Evolutionary conservation across 371 early-diverging fungal genomes (phyloP), one percentile per base, ranked within the genome.

Genomic region (Mortierella sp.): DNA sequence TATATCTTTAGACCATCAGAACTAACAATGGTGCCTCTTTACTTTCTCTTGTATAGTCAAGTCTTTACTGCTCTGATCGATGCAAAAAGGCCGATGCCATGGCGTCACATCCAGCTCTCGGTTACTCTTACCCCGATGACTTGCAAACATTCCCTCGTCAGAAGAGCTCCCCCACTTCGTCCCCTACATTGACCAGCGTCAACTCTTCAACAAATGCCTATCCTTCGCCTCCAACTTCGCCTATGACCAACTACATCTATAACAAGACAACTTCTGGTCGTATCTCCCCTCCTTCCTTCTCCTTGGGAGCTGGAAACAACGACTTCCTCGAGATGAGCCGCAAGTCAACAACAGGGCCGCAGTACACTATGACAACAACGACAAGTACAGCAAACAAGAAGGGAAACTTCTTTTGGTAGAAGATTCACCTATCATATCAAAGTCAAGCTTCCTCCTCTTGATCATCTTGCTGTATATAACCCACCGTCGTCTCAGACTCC

Each of bases 191-290:
- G 43, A 22, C 47, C n/a, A 68, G 73, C 47, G 24, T 68, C 28
- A 61, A 49, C 35, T 43, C 71, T 58, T 43, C 59, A 26, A 2
- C 54, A 6, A 37, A 30, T 35, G 43, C 70, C 16, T 74, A 74
- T 39, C 75, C 79, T 54, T 78, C 79, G 9, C 79, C 79, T 5
- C 79, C 79, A 32, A 74, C 68, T n/a, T 78, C 79, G 40, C 79
- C 74, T 55, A 69, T 69, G 73, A 74, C 54, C 64, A 78, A 65
- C 62, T 78, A 78, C 49, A 37, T 78, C 52, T 73, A 78, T 55
- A 73, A 78, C 65, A 74, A 70, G 67, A 78, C 78, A 16, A 63
- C 74, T 3, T 49, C 72, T 6, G 71, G 71, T n/a, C 70, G 74
- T n/a, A 73, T 78, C 43, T 78, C 79, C 5, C 79, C 79, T 10